Conservation (phyloP, 441 rosid genomes). For the Aleurites moluccanus region DNA sequence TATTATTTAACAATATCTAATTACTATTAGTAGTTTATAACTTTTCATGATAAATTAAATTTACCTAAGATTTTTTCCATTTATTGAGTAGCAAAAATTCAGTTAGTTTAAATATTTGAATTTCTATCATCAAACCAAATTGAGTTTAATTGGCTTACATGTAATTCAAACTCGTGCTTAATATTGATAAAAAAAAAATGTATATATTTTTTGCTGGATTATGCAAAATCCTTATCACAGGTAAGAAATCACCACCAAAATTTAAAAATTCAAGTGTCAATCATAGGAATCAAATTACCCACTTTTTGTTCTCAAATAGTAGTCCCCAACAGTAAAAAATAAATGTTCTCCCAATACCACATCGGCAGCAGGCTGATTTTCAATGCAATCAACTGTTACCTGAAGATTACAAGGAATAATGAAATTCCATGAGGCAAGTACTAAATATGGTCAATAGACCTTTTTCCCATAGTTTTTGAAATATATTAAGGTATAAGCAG, state of each 20-base stretch:
- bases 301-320: conserved; percentile 31
- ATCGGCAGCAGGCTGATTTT: conserved; percentile 50
- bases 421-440: not conserved
- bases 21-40: no score
- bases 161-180: no score
- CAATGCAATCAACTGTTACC: conserved; percentile 63
- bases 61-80: no score
- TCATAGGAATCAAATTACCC: not conserved
- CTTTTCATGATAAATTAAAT: no score
- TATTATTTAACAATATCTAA: no score
- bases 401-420: conserved; percentile 28
- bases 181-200: no score
- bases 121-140: no score
- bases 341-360: conserved; percentile 61
- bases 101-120: no score
- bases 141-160: no score
- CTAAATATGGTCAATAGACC: not conserved
- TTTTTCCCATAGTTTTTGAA: not conserved
- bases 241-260: not conserved
- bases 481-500: not conserved
- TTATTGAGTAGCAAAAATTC: no score
- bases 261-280: no score
- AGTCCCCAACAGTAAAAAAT: conserved; percentile 59
- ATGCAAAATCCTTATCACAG: not conserved
- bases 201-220: conserved; percentile 1